Evolutionary conservation across 1,139 yeast genomes (phyloP), one percentile per base, ranked within the genome.

Genomic region (Hemisphaericaspora subhashii): DNA sequence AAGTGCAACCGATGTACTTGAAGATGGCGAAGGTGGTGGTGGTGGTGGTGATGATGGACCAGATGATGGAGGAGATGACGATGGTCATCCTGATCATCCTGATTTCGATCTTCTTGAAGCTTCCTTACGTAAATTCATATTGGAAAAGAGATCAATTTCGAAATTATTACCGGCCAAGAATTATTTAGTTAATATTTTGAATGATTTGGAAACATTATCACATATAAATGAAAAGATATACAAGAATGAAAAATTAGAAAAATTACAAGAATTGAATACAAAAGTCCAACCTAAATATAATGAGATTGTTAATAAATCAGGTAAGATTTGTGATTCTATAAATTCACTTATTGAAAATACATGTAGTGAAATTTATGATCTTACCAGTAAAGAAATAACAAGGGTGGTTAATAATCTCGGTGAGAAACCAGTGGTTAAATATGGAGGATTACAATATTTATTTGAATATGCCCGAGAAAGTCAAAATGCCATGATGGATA

Each of bases 121-220:
- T 6, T 83, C 95, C 1, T 68, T 94, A 43, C 76, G 98, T 39
- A 83, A 83, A 50, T 94, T 94, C 58, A 83, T 94, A 5, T 71
- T 94, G 28, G 96, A 90, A 50, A 92, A 90, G 55, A 76, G 98
- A 52, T 82, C 97, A 0, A 63, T 86, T 13, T 89, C 98, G 0
- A 94, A 94, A 59, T 68, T 94, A 17, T 76, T 88, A 31, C 99
- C 99, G 0, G 98, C 97, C 0, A 89, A 90, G 57, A 89, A 84
- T 16, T 94, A 86, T 53, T 64, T 92, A 26, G 48, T 72, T 17
- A 90, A 90, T 52, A 60, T 90, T 14, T 72, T 86, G 35, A 61
- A 62, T 13, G 99, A 94, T 56, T 58, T 90, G 36, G 71, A 69
- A 41, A 62, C 66, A 1, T 68, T 92, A 15, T 76, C 95, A 0